Conservation (phyloP, 805 yeast genomes). For the Nakazawaea laoshanensis region DNA sequence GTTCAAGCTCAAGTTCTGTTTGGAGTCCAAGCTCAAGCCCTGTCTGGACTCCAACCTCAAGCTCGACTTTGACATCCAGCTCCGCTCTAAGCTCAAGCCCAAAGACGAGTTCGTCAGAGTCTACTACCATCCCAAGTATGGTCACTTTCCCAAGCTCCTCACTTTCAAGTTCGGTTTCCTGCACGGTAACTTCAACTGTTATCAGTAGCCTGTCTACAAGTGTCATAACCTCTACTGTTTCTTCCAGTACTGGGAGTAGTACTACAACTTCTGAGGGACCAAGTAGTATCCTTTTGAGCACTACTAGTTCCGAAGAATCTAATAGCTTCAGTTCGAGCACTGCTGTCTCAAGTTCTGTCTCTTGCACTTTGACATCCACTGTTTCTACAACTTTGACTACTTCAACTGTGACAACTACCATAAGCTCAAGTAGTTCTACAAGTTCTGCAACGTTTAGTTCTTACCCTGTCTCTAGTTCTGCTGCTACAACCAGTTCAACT, state of each 20-base stretch:
- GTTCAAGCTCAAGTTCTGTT: background rate
- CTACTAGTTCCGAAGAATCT: background rate
- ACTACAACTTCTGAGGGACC: constrained; percentile 1
- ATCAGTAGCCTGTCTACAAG: no score
- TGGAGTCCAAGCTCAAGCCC: constrained; percentile 1
- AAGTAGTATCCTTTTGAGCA: background rate
- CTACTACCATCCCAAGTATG: background rate
- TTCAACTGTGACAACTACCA: background rate
- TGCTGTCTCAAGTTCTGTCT: background rate
- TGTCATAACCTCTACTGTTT: background rate
- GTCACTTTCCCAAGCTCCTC: background rate
- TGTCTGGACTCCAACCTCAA: background rate
- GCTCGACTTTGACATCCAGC: background rate
- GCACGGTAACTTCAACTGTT: no score
- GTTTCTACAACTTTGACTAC: background rate
- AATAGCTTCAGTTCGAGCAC: background rate
- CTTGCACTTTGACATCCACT: background rate
- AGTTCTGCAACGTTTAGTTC: background rate
- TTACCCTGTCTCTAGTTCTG: background rate
- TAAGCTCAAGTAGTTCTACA: background rate
- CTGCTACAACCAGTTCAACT: background rate
- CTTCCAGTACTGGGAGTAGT: background rate
- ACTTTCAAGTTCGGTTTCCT: background rate
- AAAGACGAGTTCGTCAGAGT: no score
- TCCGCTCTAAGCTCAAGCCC: background rate